Evolutionary conservation across 352 stramenopile species (phyloP).

Genomic region (Phytophthora vignae): DNA sequence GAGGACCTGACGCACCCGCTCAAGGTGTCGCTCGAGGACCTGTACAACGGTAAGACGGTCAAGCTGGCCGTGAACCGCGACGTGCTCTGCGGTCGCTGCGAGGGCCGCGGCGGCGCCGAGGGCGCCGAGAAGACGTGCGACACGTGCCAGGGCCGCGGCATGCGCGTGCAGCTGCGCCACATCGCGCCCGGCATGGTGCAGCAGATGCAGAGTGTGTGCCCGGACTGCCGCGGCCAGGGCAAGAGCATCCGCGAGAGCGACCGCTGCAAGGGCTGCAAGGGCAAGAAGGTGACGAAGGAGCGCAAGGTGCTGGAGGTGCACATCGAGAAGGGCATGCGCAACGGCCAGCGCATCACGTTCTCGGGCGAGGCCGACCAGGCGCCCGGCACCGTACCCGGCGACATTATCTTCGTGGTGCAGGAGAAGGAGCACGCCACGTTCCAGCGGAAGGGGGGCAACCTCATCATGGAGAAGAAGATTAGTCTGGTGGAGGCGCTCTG

Average conservation of each 20-base stretch:
- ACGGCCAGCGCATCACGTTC: constrained; percentile 98
- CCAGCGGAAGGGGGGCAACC: constrained; percentile 96
- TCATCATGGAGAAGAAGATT: constrained; percentile 97
- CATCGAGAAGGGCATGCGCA: constrained; percentile 98
- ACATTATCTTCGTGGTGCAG: constrained; percentile 99
- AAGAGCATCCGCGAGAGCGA: constrained; percentile 95
- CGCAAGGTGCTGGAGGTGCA: constrained; percentile 98
- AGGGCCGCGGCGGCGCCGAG: constrained; percentile 92
- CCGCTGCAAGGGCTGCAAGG: constrained; percentile 93
- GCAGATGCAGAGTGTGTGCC: constrained; percentile 96
- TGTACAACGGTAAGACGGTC: constrained; percentile 99
- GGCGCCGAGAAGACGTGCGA: constrained; percentile 94
- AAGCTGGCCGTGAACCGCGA: constrained; percentile 98
- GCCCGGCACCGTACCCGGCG: constrained; percentile 87
- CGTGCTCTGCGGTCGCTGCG: constrained; percentile 89
- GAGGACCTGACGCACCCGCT: constrained; percentile 96
- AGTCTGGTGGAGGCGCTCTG: constrained; percentile 95
- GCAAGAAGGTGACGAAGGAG: constrained; percentile 96
- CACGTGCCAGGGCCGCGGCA: constrained; percentile 95
- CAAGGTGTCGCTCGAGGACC: constrained; percentile 98
- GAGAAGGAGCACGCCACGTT: constrained; percentile 97
- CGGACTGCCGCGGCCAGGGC: constrained; percentile 94
- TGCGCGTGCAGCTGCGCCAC: constrained; percentile 96
- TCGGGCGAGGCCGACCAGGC: constrained; percentile 96
- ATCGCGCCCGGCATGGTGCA: constrained; percentile 98